phyloP scores from a whole-genome alignment of 345 rosid genomes.

The Hypericum perforatum region DNA sequence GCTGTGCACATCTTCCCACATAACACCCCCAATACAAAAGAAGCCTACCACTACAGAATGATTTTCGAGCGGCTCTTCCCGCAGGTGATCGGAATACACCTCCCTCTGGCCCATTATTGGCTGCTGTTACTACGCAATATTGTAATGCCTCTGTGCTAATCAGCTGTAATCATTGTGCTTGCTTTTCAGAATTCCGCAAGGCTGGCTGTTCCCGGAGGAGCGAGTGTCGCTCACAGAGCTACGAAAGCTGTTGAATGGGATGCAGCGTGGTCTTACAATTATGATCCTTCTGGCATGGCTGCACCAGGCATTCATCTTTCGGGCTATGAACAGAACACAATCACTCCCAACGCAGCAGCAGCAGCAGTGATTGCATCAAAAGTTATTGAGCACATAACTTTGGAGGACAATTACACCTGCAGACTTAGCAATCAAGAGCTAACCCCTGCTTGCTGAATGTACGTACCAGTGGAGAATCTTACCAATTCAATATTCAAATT shows the following conservation, averaged over 20 bases:
- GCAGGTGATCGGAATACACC: slow-evolving; percentile 34
- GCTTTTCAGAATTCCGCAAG: slow-evolving; percentile 62
- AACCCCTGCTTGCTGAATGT: slow-evolving; percentile 1
- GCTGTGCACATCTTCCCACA: slow-evolving; percentile 65
- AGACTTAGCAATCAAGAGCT: slow-evolving; percentile 44
- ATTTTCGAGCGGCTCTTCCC: slow-evolving; percentile 90
- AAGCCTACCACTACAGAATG: slow-evolving; percentile 83
- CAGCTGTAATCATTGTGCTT: not conserved
- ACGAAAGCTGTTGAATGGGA: slow-evolving; percentile 91
- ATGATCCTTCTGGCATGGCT: slow-evolving; percentile 94
- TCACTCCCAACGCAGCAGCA: slow-evolving; percentile 6
- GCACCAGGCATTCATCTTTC: slow-evolving; percentile 82
- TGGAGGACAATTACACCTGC: slow-evolving; percentile 33
- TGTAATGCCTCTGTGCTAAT: not conserved
- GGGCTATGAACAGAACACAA: slow-evolving; percentile 35
- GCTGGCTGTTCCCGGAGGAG: slow-evolving; percentile 84
- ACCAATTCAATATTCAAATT: too few species aligned
- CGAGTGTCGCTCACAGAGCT: slow-evolving; percentile 82
- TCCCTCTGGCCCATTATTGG: too few species aligned
- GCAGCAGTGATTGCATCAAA: slow-evolving; percentile 23
- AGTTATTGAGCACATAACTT: slow-evolving; percentile 27
- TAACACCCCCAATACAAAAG: slow-evolving; percentile 77
- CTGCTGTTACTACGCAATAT: too few species aligned
- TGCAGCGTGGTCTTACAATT: slow-evolving; percentile 66
- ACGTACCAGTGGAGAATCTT: too few species aligned